Evolutionary conservation across 2,329 filamentous ascomycete genomes (phyloP), one percentile per base, ranked within the genome.

Genomic region (Furcasterigmium furcatum): DNA sequence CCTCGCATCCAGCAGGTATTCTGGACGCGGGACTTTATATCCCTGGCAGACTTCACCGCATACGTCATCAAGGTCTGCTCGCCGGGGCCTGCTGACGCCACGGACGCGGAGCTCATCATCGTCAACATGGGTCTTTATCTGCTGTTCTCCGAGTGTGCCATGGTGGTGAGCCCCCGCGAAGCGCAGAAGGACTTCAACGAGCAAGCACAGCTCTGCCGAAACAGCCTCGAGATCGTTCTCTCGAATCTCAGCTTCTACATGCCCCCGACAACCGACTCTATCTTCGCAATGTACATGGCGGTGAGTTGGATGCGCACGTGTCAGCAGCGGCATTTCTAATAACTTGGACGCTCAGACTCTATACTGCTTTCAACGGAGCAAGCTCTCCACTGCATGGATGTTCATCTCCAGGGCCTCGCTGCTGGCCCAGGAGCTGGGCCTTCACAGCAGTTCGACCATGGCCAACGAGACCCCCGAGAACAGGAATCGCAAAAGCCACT

Each of bases 291-390:
- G 43, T 42, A 18, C 19, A 40, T 56, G 35, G 54, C 55, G 4
- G 56, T 55, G 29, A 34, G 54, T 41, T 10, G 2, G 14, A 4
- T 16, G 13, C 34, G n/a, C n/a, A n/a, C n/a, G n/a, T n/a, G n/a
- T n/a, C n/a, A n/a, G n/a, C n/a, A n/a, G n/a, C n/a, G 12, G 16
- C 34, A 5, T 36, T 18, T 19, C 34, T 19, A 14, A 14, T 9
- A 10, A 4, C 6, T 3, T 14, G 9, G 18, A 5, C 38, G 19
- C 8, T 1, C 20, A 53, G 50, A 44, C 38, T 9, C 21, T 50
- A 21, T 57, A 58, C 38, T 55, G 49, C 5, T 24, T 59, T 7
- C 44, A 57, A n/a, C 50, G 32, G 34, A 47, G 49, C 41, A 57
- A 55, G 38, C 43, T 45, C 1, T 55, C 45, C 1, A 47, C 48